Conservation (phyloP, 495 filamentous ascomycete genomes). For the Hypomontagnella monticulosa region DNA sequence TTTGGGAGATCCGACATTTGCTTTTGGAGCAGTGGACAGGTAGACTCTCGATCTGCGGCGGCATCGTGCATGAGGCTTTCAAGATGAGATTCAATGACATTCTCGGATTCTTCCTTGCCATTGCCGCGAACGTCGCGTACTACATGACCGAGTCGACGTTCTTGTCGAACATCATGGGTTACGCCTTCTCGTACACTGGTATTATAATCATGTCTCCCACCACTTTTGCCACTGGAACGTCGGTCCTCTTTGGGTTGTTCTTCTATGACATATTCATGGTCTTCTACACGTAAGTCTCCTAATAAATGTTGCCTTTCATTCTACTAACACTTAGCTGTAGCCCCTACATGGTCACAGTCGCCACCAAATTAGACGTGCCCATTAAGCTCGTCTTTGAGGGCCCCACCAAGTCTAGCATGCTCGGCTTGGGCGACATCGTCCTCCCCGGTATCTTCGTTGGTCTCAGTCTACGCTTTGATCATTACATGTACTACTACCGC, state of each 20-base stretch:
- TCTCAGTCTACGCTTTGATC: slow-evolving; percentile 87
- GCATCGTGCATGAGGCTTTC: slow-evolving; percentile 46
- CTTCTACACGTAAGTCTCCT: slow-evolving; percentile 78
- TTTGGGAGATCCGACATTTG: slow-evolving; percentile 59
- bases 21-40: slow-evolving; percentile 60
- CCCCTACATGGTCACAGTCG: slow-evolving; percentile 95
- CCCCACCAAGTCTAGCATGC: slow-evolving; percentile 75
- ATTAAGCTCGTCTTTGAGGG: slow-evolving; percentile 92
- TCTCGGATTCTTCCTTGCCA: slow-evolving; percentile 66
- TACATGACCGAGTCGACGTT: slow-evolving; percentile 74
- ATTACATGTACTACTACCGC: slow-evolving; percentile 80
- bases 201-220: slow-evolving; percentile 90
- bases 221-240: slow-evolving; percentile 81
- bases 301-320: not conserved
- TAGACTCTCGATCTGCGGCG: slow-evolving; percentile 53
- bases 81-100: slow-evolving; percentile 56
- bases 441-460: slow-evolving; percentile 94
- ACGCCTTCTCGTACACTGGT: slow-evolving; percentile 83
- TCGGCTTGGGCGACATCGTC: slow-evolving; percentile 93
- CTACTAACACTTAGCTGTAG: slow-evolving; percentile 43
- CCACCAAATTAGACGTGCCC: slow-evolving; percentile 87
- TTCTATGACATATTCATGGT: slow-evolving; percentile 97
- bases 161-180: slow-evolving; percentile 87
- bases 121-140: slow-evolving; percentile 71
- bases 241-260: slow-evolving; percentile 82